Evolutionary conservation across 1,284 basidiomycete genomes (phyloP).

Genomic region (Gymnopus androsaceus): DNA sequence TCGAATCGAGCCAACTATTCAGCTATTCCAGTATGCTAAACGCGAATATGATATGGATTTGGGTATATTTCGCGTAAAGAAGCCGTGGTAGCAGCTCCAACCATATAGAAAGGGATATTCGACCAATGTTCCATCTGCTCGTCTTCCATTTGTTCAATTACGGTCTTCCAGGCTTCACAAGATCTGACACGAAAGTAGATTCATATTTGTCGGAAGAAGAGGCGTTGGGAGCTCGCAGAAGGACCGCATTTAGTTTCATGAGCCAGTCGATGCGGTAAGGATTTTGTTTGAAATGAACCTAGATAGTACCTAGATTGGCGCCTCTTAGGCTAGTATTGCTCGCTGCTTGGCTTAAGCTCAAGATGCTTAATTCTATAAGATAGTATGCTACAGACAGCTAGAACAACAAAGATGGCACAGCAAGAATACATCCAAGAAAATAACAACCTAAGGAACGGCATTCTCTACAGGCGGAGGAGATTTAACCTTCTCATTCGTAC

Average conservation of each 20-base stretch:
- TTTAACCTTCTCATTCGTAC: no score
- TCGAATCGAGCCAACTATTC: conserved; percentile 70
- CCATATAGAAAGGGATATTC: conserved; percentile 67
- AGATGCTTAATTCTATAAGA: no score
- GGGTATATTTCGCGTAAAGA: conserved; percentile 45
- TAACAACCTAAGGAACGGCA: no score
- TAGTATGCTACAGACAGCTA: no score
- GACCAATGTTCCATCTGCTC: neutral
- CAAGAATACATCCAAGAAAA: no score
- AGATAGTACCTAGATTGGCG: no score
- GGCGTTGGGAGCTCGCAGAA: conserved; percentile 53
- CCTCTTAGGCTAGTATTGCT: no score
- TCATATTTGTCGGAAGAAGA: conserved; percentile 53
- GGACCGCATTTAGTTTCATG: conserved; percentile 40
- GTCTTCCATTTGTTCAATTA: conserved; percentile 29
- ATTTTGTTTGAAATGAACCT: no score
- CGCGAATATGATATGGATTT: conserved; percentile 42
- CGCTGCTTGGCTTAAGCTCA: no score
- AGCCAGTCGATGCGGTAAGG: no score
- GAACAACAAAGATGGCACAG: no score
- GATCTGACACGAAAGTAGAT: conserved; percentile 57
- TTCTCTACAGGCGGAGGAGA: no score
- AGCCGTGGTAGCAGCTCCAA: conserved; percentile 64
- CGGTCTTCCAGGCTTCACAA: conserved; percentile 64
- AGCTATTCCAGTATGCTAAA: conserved; percentile 62